phyloP scores from a whole-genome alignment of 2,329 filamentous ascomycete species.

The Microdochium nivale region DNA sequence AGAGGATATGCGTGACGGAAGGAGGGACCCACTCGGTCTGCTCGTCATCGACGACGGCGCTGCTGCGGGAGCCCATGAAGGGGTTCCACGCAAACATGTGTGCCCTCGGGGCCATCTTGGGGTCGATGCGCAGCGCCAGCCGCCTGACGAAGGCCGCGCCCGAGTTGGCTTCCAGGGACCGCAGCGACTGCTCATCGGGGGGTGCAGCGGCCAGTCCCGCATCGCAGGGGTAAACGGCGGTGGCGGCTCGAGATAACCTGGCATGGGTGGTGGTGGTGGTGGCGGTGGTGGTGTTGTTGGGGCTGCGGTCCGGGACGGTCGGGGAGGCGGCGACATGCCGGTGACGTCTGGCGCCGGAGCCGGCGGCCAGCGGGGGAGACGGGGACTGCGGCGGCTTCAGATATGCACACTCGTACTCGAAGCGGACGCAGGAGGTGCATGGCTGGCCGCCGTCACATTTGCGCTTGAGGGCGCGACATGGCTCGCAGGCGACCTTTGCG shows the following conservation, averaged over 20 bases:
- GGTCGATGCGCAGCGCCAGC: slow-evolving; percentile 42
- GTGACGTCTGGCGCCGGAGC: neutral
- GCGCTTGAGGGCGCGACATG: slow-evolving; percentile 46
- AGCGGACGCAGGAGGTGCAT: slow-evolving; percentile 42
- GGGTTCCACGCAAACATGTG: slow-evolving; percentile 49
- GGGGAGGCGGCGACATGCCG: slow-evolving; percentile 2
- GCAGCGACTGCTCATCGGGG: slow-evolving; percentile 8
- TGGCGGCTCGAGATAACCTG: slow-evolving; percentile 3
- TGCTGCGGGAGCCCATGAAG: slow-evolving; percentile 19
- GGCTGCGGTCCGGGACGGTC: neutral
- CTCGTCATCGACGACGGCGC: slow-evolving; percentile 12
- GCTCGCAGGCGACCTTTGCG: slow-evolving; percentile 36
- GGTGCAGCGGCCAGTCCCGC: neutral
- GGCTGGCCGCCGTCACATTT: slow-evolving; percentile 45
- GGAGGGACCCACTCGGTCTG: slow-evolving; percentile 4
- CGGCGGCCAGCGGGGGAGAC: slow-evolving; percentile 11
- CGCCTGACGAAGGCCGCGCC: slow-evolving; percentile 46
- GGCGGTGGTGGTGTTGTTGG: neutral
- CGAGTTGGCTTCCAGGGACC: slow-evolving; percentile 46
- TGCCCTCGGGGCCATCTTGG: slow-evolving; percentile 40
- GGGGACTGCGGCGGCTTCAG: slow-evolving; percentile 15
- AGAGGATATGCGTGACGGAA: slow-evolving; percentile 36
- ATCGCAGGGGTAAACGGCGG: neutral
- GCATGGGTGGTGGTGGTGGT: neutral
- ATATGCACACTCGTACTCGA: slow-evolving; percentile 45